Base-by-base conservation (phyloP, 805 yeast genomes). In the Kodamaea laetipori region DNA sequence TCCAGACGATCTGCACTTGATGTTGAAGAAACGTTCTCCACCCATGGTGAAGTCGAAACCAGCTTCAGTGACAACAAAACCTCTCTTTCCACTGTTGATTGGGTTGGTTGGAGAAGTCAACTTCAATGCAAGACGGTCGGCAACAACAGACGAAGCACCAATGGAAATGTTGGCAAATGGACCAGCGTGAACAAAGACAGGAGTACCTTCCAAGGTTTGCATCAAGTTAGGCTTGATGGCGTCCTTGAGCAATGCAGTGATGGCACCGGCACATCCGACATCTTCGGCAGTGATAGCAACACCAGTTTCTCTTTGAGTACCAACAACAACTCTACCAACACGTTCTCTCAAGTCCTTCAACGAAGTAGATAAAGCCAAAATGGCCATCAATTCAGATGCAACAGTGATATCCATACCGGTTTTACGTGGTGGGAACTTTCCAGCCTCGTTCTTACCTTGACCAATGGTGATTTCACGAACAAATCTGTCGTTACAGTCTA, bases 31-130 rank as follows among this genome's bases (percentile, higher is more conserved):
- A 59, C 98, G 80, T 74, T 92, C 99, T 55, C 98, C 98, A 53
- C 99, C 99, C 98, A 92, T 92, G 38, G 97, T 92, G 75, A 94
- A 92, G 68, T 92, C 98, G 70, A 92, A 92, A 41, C 99, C 99
- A 30, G 98, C 97, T 67, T 92, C 99, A 39, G 99, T 92, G 48
- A 92, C 88, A 43, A 90, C 98, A 61, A 80, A 92, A 53, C 98
- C 98, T 48, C 74, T 72, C 44, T 54, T 47, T 42, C 81, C 76
- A 48, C 56, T 64, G 55, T 71, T 71, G 44, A 61, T 61, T 50
- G 77, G 66, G 67, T 58, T 74, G 49, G 70, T 59, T 13, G 76
- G 69, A 16, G 77, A 64, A 12, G 95, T 90, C 55, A 92, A 79
- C 69, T 92, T 90, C 61, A 92, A 76, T 4, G 96, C 99, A 67